Evolutionary conservation across 2,329 filamentous ascomycete genomes (phyloP).

Genomic region (Plenodomus tracheiphilus): DNA sequence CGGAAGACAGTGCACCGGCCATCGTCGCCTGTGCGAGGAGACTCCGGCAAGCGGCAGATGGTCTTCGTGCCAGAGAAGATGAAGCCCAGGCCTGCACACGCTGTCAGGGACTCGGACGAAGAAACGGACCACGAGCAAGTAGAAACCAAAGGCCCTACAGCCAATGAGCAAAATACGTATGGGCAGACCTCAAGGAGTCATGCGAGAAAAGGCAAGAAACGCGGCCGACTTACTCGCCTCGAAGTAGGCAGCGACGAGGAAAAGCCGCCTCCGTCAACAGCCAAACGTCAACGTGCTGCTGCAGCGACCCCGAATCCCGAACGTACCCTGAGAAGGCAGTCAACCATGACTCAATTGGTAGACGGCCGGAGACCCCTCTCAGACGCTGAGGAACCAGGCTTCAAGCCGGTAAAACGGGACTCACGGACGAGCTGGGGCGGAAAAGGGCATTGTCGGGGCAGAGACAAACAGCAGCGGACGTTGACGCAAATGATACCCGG

Average conservation of each 20-base stretch:
- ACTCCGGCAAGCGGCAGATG: conserved; percentile 29
- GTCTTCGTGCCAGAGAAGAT: conserved; percentile 35
- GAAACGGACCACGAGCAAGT: conserved; percentile 11
- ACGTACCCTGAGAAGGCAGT: conserved; percentile 31
- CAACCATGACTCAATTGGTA: conserved; percentile 42
- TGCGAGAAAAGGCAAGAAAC: conserved; percentile 20
- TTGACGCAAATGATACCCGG: conserved; percentile 42
- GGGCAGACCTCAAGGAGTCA: too few relatives aligned
- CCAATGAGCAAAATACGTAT: too few relatives aligned
- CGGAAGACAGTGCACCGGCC: conserved; percentile 33
- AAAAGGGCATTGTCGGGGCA: conserved; percentile 11
- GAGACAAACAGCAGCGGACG: conserved; percentile 32
- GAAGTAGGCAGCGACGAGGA: conserved; percentile 9
- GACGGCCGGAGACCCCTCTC: conserved; percentile 27
- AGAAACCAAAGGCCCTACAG: conserved; percentile 1
- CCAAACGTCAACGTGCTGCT: conserved; percentile 26
- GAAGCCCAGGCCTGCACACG: conserved; percentile 11
- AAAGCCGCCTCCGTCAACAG: conserved; percentile 1
- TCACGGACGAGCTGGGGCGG: conserved; percentile 26
- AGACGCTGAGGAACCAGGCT: conserved; percentile 26
- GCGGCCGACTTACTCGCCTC: conserved; percentile 12
- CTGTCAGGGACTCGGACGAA: conserved; percentile 16
- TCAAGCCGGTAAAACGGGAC: conserved; percentile 24
- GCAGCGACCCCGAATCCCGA: not conserved
- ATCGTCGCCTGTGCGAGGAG: conserved; percentile 14